phyloP scores from a whole-genome alignment of 495 filamentous ascomycete genomes.

The Chaetomidium leptoderma region DNA sequence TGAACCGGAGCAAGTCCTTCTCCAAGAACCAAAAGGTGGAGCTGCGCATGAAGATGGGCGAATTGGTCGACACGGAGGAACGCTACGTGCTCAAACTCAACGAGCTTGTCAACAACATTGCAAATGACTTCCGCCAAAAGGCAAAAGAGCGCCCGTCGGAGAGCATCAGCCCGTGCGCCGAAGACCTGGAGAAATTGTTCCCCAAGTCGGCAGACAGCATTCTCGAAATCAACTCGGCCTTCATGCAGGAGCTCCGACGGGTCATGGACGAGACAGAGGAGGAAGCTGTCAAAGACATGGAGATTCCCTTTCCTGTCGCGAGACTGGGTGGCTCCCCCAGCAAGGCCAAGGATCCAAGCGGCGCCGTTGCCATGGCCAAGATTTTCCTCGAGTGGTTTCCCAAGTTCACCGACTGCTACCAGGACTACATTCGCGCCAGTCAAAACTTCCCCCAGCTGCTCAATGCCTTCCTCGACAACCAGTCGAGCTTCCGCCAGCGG shows the following conservation, averaged over 20 bases:
- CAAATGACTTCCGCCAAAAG: slow-evolving; percentile 66
- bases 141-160: slow-evolving; percentile 52
- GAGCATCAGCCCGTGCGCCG: slow-evolving; percentile 67
- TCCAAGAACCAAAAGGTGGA: slow-evolving; percentile 76
- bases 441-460: slow-evolving; percentile 77
- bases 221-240: slow-evolving; percentile 70
- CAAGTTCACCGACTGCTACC: slow-evolving; percentile 80
- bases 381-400: slow-evolving; percentile 85
- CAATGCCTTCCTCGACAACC: slow-evolving; percentile 65
- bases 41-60: slow-evolving; percentile 81
- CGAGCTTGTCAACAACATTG: slow-evolving; percentile 71
- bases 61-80: slow-evolving; percentile 89
- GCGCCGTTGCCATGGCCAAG: slow-evolving; percentile 68
- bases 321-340: slow-evolving; percentile 51
- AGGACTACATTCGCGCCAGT: slow-evolving; percentile 83
- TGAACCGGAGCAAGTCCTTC: slow-evolving; percentile 68
- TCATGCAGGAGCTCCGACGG: slow-evolving; percentile 66
- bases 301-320: slow-evolving; percentile 35
- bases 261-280: slow-evolving; percentile 81
- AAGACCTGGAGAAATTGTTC: slow-evolving; percentile 71
- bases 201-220: slow-evolving; percentile 74
- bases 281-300: slow-evolving; percentile 66
- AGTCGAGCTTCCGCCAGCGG: slow-evolving; percentile 73
- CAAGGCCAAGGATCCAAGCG: slow-evolving; percentile 63
- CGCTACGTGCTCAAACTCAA: slow-evolving; percentile 83